A percentile compares a stretch with the other conserved stretches of the same genome.
Conservation (phyloP, 176 grass and related monocot species). For the Aegilops sharonensis region DNA sequence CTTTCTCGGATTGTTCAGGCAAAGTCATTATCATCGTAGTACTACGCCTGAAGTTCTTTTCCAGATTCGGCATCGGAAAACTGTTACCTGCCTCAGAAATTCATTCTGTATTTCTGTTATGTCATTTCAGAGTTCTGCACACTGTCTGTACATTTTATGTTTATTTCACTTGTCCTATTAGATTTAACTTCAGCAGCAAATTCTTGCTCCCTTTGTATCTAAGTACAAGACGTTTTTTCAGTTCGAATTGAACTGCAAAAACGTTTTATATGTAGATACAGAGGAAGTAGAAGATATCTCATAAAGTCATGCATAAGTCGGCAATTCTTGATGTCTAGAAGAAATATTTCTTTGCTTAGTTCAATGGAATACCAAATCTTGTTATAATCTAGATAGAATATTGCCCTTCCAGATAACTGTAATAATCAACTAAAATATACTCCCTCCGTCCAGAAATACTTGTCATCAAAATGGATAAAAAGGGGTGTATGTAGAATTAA, state of each 20-base stretch:
- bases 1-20: neutral
- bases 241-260: too few species aligned
- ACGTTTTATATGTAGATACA: too few species aligned
- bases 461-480: too few species aligned
- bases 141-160: neutral
- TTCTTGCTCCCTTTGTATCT: neutral
- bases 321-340: neutral
- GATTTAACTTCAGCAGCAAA: neutral
- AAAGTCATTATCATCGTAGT: neutral
- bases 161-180: neutral
- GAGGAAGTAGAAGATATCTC: neutral
- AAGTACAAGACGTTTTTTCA: too few species aligned
- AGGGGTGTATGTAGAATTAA: too few species aligned
- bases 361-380: neutral
- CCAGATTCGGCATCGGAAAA: neutral
- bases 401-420: neutral
- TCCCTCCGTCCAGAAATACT: too few species aligned
- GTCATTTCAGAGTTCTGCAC: neutral
- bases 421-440: neutral
- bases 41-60: neutral
- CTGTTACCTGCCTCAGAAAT: neutral
- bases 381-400: neutral
- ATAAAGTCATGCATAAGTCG: neutral
- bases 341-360: neutral
- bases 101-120: neutral